Evolutionary conservation across 1,139 yeast species (phyloP), one percentile per base, ranked within the genome.

Genomic region (Ogataea hybrid): DNA sequence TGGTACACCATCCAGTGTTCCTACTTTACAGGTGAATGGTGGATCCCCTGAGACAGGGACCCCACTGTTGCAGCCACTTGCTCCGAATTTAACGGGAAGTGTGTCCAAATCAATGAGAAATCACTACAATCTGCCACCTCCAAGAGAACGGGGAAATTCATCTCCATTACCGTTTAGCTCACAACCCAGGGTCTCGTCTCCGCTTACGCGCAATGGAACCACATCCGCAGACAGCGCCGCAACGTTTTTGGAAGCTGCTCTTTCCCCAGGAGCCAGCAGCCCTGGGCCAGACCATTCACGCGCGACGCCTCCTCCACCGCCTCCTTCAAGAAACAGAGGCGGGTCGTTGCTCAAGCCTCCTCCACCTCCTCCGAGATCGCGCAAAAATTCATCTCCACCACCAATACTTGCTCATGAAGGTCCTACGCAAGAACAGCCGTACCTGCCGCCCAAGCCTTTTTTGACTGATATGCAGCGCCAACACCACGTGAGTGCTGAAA

Each of bases 1-100:
- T 46, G 83, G 84, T 3, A 71, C 71, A 1, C 81, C 84, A 0
- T 62, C 79, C 0, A 73, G 67, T 43, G 63, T 76, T 32, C 78
- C 79, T 25, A 39, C 49, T 14, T 38, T 49, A 7, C 34, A 38
- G 14, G 52, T 64, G 22, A 56, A 58, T 36, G 53, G 52, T 15
- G 39, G 34, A 4, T 44, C 48, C 3, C 49, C 53, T 1, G 43
- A 32, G 14, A 27, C 30, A 5, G 25, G 25, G 10, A 17, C 27
- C 6, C 29, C 52, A 8, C 35, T 33, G 5, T n/a, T 36, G n/a
- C 51, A 48, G 8, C 64, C 68, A 2, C 43, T 61, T 23, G 53
- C 59, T 20, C 58, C 67, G 5, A 56, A 59, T 22, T 42, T 58
- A 22, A 56, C 66, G 1, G 62, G 63, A 11, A 56, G 61, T 47